These are phyloP conservation scores for Aphanomyces astaci DNA, from an alignment of 352 stramenopile genomes.

Conservation along the genomic window DNA sequence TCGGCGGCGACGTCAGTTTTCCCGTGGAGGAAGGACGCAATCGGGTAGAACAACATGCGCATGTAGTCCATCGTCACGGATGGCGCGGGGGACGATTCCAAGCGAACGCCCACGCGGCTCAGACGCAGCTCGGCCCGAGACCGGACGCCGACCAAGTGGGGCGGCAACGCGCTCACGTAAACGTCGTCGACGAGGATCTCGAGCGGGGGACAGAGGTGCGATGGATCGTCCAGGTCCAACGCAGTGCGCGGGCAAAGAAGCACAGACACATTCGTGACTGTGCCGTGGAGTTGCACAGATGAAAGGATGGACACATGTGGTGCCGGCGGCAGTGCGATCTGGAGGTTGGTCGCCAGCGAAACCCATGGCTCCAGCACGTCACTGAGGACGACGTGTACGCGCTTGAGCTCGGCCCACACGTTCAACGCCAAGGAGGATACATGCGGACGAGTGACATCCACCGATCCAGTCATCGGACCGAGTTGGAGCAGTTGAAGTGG, in stretches of 20 bases:
- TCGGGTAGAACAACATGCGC: constrained; percentile 52
- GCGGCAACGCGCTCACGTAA: constrained; percentile 43
- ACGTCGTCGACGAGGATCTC: constrained; percentile 47
- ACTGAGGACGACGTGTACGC: constrained; percentile 23
- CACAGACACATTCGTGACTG: constrained; percentile 42
- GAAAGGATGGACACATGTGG: constrained; percentile 25
- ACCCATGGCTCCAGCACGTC: constrained; percentile 26
- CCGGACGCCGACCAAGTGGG: constrained; percentile 48
- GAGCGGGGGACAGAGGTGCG: constrained; percentile 40
- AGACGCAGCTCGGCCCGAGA: constrained; percentile 58
- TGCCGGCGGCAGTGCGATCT: too few species aligned
- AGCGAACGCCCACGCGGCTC: constrained; percentile 46
- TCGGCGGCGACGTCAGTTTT: constrained; percentile 30
- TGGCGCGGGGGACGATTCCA: constrained; percentile 27
- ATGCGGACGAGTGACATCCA: constrained; percentile 1
- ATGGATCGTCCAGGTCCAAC: constrained; percentile 34
- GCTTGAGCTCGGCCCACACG: constrained; percentile 26
- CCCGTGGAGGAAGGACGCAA: constrained; percentile 33
- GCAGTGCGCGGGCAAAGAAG: constrained; percentile 31
- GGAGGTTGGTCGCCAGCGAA: constrained; percentile 19
- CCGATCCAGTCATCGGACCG: background rate
- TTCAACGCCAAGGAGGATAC: constrained; percentile 11
- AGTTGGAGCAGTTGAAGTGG: background rate
- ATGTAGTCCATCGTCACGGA: constrained; percentile 63
- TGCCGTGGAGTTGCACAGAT: constrained; percentile 53